Evolutionary conservation across 2,329 filamentous ascomycete genomes (phyloP).

Genomic region (Penicillium concentricum): DNA sequence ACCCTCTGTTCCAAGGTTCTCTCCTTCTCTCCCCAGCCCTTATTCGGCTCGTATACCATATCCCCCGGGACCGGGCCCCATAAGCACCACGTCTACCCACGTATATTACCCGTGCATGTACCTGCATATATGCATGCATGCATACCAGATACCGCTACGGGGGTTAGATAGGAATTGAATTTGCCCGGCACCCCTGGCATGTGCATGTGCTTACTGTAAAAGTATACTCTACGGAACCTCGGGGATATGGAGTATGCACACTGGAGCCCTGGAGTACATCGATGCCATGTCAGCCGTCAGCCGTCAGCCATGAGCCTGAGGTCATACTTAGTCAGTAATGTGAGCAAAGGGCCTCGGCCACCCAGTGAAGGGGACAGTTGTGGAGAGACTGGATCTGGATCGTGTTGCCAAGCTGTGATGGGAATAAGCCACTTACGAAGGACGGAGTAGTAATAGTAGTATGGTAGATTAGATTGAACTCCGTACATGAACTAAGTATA

Average conservation of each 20-base stretch:
- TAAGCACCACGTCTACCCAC: background rate
- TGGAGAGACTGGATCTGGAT: background rate
- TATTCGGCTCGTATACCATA: background rate
- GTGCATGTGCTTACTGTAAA: constrained; percentile 3
- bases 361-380: background rate
- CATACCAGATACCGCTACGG: constrained; percentile 3
- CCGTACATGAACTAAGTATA: background rate
- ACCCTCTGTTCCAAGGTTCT: background rate
- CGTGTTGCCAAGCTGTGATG: background rate
- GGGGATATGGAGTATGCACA: background rate
- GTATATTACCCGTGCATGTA: constrained; percentile 16
- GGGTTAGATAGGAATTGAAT: background rate
- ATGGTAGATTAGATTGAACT: background rate
- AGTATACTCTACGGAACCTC: background rate
- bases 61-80: background rate
- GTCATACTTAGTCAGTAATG: background rate
- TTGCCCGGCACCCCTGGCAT: background rate
- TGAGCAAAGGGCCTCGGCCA: background rate
- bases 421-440: background rate
- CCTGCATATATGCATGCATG: constrained; percentile 22
- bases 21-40: background rate
- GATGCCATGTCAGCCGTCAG: background rate
- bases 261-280: background rate
- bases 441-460: background rate
- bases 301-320: background rate